These are phyloP conservation scores for Thoreauomyces humboldtii DNA, from an alignment of 192 early-diverging fungal species.

Conservation along the genomic window DNA sequence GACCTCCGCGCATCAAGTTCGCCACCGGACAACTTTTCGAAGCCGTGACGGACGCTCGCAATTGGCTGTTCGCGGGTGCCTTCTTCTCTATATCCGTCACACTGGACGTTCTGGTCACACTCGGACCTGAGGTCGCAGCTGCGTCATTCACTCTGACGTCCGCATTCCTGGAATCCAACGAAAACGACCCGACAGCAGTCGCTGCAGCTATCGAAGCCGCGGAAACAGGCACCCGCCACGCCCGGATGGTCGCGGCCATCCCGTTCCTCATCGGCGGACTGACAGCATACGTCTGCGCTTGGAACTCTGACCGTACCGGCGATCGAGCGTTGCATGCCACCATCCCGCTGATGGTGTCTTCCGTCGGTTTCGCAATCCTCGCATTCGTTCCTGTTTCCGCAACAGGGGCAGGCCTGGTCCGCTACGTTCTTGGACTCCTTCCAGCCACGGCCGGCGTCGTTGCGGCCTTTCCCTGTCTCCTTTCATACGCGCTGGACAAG, in stretches of 20 bases:
- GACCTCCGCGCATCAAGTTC: constrained; percentile 20
- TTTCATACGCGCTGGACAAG: constrained; percentile 34
- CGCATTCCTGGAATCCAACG: not conserved
- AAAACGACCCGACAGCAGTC: not conserved
- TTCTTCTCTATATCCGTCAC: constrained; percentile 10
- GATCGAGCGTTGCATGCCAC: constrained; percentile 28
- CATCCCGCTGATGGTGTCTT: constrained; percentile 14
- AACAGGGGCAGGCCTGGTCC: not conserved
- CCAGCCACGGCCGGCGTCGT: constrained; percentile 28
- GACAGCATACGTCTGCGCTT: not conserved
- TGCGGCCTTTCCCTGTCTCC: constrained; percentile 22
- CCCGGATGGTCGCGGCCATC: constrained; percentile 14
- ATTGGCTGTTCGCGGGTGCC: constrained; percentile 17
- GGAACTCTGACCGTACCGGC: constrained; percentile 30
- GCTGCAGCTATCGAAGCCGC: not conserved
- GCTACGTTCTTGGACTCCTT: constrained; percentile 30
- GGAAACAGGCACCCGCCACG: constrained; percentile 6
- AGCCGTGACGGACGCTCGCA: constrained; percentile 18
- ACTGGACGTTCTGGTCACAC: constrained; percentile 16
- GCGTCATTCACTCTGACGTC: constrained; percentile 10
- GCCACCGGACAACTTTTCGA: constrained; percentile 24
- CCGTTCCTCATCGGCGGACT: constrained; percentile 22
- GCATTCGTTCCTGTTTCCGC: constrained; percentile 17
- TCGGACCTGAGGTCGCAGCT: constrained; percentile 24
- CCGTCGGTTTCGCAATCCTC: constrained; percentile 28